Base-by-base conservation (phyloP, 2,329 filamentous ascomycete genomes). In the Saccharata proteae region DNA sequence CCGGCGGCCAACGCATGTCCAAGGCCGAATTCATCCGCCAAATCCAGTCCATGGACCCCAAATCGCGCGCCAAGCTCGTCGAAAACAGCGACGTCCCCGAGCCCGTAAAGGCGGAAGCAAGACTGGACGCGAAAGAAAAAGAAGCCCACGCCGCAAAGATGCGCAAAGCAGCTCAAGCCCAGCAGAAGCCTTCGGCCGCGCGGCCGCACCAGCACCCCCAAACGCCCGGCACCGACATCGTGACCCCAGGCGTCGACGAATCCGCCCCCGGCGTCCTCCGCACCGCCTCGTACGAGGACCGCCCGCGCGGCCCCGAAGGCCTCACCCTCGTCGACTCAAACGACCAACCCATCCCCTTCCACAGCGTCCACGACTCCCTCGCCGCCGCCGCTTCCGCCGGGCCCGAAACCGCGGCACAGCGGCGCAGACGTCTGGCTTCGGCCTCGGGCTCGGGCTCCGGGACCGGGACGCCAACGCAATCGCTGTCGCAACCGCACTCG, bases 21-120 rank as follows among this genome's bases (percentile, higher is more conserved):
- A 86, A 86, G 56, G 73, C 77, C 4, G 80, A 85, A 46, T 88
- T 90, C 48, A 74, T 90, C 38, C 63, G 68, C 27, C 74, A 83
- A 48, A 76, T 90, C 47, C 72, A 75, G 40, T 71, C 74, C 40
- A 64, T 88, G 37, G 80, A 88, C 48, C 69, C 71, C 15, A 72
- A 72, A 45, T 72, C 75, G 10, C 67, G 71, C 21, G 65, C 62
- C 10, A 62, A 59, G 28, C 53, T 60, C 16, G 55, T 67, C 5
- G 61, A 67, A 36, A 48, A 59, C 32, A 62, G 55, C 42, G 52
- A 66, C 37, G 61, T 55, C 3, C 62, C 64, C 0, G 61, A 65
- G 17, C 42, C 43, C 3, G 56, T 67, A 29, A 68, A 67, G 45
- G 51, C 49, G 5, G 60, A 65, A 28, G 62, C 60, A 4, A 48